These are phyloP conservation scores for Vitis rupestris DNA, from an alignment of 164 flowering plant genomes.

Conservation along the genomic window DNA sequence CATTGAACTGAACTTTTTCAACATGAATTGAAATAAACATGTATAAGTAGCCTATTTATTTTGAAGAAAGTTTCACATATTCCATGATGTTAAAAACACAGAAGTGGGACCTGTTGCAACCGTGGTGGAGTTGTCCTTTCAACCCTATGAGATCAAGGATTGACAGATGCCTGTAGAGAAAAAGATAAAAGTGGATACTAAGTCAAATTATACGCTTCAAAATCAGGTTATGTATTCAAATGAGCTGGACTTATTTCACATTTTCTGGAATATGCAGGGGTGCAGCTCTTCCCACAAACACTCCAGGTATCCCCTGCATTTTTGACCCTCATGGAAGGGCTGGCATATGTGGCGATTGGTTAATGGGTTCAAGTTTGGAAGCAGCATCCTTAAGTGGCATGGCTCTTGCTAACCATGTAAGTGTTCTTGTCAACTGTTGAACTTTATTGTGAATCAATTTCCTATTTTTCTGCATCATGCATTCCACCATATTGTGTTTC, in stretches of 20 bases:
- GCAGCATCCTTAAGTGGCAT: slow-evolving; percentile 91
- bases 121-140: too few species aligned
- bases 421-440: neutral
- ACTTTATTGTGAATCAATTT: neutral
- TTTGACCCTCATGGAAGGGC: slow-evolving; percentile 95
- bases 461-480: too few species aligned
- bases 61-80: too few species aligned
- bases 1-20: too few species aligned
- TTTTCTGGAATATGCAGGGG: slow-evolving; percentile 60
- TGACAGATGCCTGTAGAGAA: too few species aligned
- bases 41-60: too few species aligned
- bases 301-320: slow-evolving; percentile 79
- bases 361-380: slow-evolving; percentile 87
- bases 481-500: too few species aligned
- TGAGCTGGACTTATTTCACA: neutral
- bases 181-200: too few species aligned
- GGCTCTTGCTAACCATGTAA: slow-evolving; percentile 83
- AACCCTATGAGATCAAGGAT: too few species aligned
- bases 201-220: neutral
- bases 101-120: too few species aligned
- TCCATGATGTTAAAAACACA: too few species aligned
- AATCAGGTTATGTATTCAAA: neutral
- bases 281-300: slow-evolving; percentile 94
- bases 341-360: slow-evolving; percentile 98
- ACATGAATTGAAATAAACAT: too few species aligned